phyloP scores from a whole-genome alignment of 2,329 filamentous ascomycete genomes.

The Aspergillus pseudoviridinutans region DNA sequence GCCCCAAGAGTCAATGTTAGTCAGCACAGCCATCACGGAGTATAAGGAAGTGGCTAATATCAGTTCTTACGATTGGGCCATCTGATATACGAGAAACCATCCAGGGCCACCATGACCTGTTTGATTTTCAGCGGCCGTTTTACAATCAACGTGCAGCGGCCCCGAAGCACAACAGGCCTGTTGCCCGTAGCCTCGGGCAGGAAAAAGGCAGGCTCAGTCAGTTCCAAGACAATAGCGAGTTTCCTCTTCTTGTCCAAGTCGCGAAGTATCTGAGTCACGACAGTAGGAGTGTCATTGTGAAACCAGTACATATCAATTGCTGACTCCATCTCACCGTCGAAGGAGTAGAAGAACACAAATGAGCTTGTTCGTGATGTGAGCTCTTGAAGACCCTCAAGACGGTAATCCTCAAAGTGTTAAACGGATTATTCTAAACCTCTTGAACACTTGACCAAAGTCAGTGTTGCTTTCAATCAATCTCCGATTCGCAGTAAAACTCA shows the following conservation, averaged over 20 bases:
- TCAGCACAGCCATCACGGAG: background rate
- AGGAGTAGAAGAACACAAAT: background rate
- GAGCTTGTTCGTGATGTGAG: background rate
- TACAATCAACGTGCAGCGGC: slow-evolving; percentile 8
- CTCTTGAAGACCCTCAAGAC: background rate
- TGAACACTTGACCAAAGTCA: background rate
- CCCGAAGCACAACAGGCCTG: slow-evolving; percentile 13
- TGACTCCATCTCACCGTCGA: background rate
- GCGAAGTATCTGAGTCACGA: background rate
- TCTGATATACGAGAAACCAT: slow-evolving; percentile 8
- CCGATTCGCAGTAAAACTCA: background rate
- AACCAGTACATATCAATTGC: no score
- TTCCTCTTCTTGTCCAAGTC: background rate
- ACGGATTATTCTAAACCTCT: background rate
- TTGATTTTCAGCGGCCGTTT: slow-evolving; percentile 6
- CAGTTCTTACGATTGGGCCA: slow-evolving; percentile 12
- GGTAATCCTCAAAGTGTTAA: background rate
- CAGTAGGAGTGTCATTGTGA: no score
- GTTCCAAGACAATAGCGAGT: slow-evolving; percentile 3
- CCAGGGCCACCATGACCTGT: slow-evolving; percentile 8
- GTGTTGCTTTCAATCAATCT: background rate
- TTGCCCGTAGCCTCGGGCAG: slow-evolving; percentile 8
- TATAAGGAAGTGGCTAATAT: background rate
- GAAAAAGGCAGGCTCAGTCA: slow-evolving; percentile 13
- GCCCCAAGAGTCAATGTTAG: background rate